These are phyloP conservation scores for Zychaea mexicana DNA, from an alignment of 371 early-diverging fungal genomes.

Conservation along the genomic window DNA sequence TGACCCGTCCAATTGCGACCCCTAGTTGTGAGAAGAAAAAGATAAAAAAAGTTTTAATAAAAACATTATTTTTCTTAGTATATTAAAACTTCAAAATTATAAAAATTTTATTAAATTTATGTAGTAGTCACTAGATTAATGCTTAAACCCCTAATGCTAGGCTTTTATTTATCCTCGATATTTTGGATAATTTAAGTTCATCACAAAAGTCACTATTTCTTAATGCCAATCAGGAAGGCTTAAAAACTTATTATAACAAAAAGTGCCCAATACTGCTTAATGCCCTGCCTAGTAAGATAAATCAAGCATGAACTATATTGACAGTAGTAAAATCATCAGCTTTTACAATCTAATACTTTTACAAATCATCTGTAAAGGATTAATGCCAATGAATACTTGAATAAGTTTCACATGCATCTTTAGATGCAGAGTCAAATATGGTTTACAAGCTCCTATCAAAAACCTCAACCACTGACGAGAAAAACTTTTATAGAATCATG, in stretches of 20 bases:
- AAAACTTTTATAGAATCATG: not conserved
- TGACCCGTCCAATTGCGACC: too few relatives aligned
- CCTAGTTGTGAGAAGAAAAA: too few relatives aligned
- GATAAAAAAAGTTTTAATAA: too few relatives aligned
- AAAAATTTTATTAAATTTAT: too few relatives aligned
- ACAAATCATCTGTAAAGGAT: not conserved
- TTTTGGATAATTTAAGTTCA: not conserved
- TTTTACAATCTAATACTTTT: not conserved
- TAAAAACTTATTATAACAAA: not conserved
- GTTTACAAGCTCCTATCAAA: not conserved
- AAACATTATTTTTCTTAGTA: too few relatives aligned
- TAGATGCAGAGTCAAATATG: not conserved
- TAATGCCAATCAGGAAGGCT: not conserved
- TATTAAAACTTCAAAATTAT: too few relatives aligned
- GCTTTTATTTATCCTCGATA: not conserved
- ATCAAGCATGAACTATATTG: not conserved
- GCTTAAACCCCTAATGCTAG: too few relatives aligned
- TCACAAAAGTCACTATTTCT: not conserved
- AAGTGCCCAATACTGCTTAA: not conserved
- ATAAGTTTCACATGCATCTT: not conserved
- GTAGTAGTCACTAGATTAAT: too few relatives aligned
- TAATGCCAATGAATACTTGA: not conserved
- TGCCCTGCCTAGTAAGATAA: not conserved
- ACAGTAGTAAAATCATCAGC: not conserved
- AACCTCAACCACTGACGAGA: not conserved